These are phyloP conservation scores for Flammula alnicola DNA, from an alignment of 1,284 basidiomycete species.

Conservation along the genomic window DNA sequence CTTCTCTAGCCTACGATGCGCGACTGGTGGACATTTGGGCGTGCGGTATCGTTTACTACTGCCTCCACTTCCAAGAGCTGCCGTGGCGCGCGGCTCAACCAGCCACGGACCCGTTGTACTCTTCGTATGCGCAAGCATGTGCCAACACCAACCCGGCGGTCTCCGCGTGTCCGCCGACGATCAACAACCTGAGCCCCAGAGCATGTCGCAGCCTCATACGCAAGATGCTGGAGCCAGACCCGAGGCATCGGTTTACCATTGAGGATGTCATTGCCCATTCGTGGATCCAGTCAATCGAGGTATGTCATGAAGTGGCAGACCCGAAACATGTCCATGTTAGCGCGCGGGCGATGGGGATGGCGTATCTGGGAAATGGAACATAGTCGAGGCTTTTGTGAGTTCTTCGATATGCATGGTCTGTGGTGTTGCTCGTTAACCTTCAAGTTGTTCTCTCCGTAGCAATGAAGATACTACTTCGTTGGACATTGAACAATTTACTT, in stretches of 20 bases:
- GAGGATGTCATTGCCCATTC: constrained; percentile 86
- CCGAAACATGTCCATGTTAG: constrained; percentile 73
- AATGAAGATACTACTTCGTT: too few species aligned
- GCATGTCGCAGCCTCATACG: constrained; percentile 87
- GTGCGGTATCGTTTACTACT: constrained; percentile 96
- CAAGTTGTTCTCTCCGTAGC: too few species aligned
- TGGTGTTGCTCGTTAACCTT: too few species aligned
- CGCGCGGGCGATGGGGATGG: constrained; percentile 55
- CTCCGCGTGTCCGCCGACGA: constrained; percentile 68
- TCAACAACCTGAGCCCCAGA: constrained; percentile 89
- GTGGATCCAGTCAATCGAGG: constrained; percentile 84
- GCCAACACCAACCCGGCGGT: constrained; percentile 40
- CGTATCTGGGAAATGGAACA: constrained; percentile 30
- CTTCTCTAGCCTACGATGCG: constrained; percentile 96
- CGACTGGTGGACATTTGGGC: constrained; percentile 98
- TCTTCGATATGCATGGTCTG: too few species aligned
- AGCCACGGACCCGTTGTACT: constrained; percentile 80
- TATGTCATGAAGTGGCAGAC: constrained; percentile 65
- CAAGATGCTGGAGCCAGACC: constrained; percentile 96
- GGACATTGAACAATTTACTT: too few species aligned
- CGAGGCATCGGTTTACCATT: constrained; percentile 77
- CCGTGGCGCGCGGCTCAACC: constrained; percentile 95
- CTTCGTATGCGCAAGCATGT: constrained; percentile 80
- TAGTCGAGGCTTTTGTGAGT: too few species aligned
- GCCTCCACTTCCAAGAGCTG: constrained; percentile 95